Evolutionary conservation across 2,329 filamentous ascomycete genomes (phyloP).

Genomic region (Sarocladiaceae sp.): DNA sequence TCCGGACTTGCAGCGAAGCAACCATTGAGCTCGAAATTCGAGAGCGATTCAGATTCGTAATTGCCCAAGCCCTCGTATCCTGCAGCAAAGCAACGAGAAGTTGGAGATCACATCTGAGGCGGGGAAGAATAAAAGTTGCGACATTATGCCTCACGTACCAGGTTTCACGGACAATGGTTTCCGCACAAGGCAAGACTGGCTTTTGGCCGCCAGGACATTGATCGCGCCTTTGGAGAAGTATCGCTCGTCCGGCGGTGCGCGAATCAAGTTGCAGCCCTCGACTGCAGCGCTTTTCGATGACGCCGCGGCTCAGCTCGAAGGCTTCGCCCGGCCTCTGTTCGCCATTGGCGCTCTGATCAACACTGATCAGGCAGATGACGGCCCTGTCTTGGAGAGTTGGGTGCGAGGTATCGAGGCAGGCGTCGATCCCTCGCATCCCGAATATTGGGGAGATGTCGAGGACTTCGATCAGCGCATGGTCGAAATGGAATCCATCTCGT

Average conservation of each 20-base stretch:
- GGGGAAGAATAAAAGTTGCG: not conserved
- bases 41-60: no score
- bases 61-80: no score
- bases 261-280: conserved; percentile 30
- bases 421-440: conserved; percentile 26
- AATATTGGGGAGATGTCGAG: conserved; percentile 44
- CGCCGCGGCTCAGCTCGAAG: conserved; percentile 39
- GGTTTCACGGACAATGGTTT: conserved; percentile 29
- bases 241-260: conserved; percentile 28
- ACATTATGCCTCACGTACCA: conserved; percentile 6
- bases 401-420: conserved; percentile 25
- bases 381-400: conserved; percentile 20
- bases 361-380: not conserved
- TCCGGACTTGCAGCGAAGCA: no score
- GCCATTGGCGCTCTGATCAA: conserved; percentile 36
- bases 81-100: no score
- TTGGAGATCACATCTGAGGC: not conserved
- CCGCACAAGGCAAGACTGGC: conserved; percentile 28
- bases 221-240: conserved; percentile 27
- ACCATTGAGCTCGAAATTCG: not conserved
- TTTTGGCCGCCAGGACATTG: conserved; percentile 29
- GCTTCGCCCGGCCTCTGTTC: conserved; percentile 37
- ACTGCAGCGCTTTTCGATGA: conserved; percentile 41
- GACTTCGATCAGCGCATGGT: conserved; percentile 50
- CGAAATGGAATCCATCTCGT: conserved; percentile 47